Conservation (phyloP, 257 asterid genomes). For the Penstemon eatonii region DNA sequence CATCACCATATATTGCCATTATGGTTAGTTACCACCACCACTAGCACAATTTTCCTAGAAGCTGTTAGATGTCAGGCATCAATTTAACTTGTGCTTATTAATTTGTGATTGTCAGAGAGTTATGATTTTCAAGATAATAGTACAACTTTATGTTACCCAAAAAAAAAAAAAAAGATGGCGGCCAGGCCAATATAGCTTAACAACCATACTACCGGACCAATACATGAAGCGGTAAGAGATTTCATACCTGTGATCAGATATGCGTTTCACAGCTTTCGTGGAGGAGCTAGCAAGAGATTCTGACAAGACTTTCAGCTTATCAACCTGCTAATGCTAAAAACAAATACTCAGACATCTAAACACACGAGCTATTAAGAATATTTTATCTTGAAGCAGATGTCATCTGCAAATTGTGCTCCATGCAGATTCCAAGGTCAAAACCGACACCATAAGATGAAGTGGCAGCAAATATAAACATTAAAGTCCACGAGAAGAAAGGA, state of each 20-base stretch:
- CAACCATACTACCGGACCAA: background rate
- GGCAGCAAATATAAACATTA: constrained; percentile 14
- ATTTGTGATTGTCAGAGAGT: background rate
- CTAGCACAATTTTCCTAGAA: background rate
- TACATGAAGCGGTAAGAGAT: background rate
- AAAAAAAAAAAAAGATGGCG: background rate
- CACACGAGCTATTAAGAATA: background rate
- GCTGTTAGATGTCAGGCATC: background rate
- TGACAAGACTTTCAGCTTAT: constrained; percentile 85
- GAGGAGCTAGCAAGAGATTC: constrained; percentile 90
- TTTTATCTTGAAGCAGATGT: constrained; percentile 23
- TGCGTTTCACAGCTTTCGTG: constrained; percentile 84
- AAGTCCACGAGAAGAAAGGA: background rate
- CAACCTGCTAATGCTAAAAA: constrained; percentile 63
- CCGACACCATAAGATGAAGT: constrained; percentile 21
- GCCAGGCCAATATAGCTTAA: background rate
- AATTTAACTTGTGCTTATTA: background rate
- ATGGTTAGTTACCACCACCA: background rate
- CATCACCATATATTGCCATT: background rate
- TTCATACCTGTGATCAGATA: constrained; percentile 72
- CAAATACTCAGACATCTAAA: constrained; percentile 29
- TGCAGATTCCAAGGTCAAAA: constrained; percentile 19
- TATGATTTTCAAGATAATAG: background rate
- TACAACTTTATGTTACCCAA: background rate
- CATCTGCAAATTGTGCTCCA: background rate